Percentiles rank a stretch among this genome's conserved stretches.
These are phyloP conservation scores for Populus pruinosa DNA, from an alignment of 345 rosid genomes.

Conservation along the genomic window DNA sequence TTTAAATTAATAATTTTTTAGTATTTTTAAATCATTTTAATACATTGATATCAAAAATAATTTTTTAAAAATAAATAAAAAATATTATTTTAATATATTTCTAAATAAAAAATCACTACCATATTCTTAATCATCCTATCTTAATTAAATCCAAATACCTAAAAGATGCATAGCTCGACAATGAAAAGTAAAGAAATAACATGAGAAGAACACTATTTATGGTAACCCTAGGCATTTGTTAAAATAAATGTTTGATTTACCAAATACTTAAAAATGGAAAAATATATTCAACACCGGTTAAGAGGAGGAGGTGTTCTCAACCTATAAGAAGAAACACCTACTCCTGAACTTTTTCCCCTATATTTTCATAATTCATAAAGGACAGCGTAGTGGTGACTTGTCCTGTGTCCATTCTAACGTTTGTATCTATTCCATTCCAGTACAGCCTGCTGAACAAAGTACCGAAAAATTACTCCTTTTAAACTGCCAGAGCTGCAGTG, in stretches of 20 bases:
- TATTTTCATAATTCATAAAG: neutral
- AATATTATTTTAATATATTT: no score
- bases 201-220: neutral
- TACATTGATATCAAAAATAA: no score
- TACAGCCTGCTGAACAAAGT: neutral
- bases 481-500: slow-evolving; percentile 5
- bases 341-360: neutral
- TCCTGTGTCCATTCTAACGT: neutral
- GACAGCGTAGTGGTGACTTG: neutral
- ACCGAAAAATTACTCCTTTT: neutral
- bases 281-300: neutral
- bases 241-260: neutral
- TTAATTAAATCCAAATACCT: neutral
- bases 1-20: no score
- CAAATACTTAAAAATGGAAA: neutral
- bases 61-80: no score
- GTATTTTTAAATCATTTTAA: no score
- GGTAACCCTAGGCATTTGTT: neutral
- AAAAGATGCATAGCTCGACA: neutral
- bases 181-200: neutral
- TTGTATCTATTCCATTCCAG: slow-evolving; percentile 12
- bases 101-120: no score
- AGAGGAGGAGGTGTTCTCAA: slow-evolving; percentile 6
- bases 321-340: slow-evolving; percentile 10
- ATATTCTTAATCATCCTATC: neutral